These are phyloP conservation scores for Ceratobasidium sp. DNA, from an alignment of 1,284 basidiomycete genomes.

Conservation along the genomic window DNA sequence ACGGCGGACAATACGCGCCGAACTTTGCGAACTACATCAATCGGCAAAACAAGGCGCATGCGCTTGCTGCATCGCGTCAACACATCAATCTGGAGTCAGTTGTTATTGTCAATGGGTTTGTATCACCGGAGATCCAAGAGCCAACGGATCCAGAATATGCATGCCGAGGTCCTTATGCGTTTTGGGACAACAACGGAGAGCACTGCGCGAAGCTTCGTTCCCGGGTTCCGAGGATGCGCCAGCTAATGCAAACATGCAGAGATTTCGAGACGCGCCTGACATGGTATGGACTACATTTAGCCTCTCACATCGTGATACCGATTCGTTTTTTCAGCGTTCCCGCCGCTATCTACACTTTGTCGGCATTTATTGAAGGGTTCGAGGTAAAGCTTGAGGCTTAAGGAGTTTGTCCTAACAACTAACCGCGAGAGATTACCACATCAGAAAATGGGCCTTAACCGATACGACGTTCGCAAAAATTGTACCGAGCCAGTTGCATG, in stretches of 20 bases:
- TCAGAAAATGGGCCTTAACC: slow-evolving; percentile 10
- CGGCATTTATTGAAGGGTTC: slow-evolving; percentile 16
- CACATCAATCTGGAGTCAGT: slow-evolving; percentile 39
- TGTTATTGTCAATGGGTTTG: slow-evolving; percentile 29
- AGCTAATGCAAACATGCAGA: slow-evolving; percentile 18
- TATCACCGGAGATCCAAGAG: neutral
- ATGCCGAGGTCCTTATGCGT: slow-evolving; percentile 34
- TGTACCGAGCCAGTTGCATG: slow-evolving; percentile 5
- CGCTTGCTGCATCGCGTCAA: neutral
- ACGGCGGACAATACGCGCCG: slow-evolving; percentile 72
- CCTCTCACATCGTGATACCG: neutral
- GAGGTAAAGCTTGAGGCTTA: slow-evolving; percentile 4
- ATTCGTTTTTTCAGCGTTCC: slow-evolving; percentile 8
- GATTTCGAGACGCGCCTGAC: slow-evolving; percentile 35
- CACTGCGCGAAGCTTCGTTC: slow-evolving; percentile 40
- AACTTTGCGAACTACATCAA: slow-evolving; percentile 71
- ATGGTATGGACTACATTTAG: slow-evolving; percentile 14
- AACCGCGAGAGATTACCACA: neutral
- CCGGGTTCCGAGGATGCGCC: slow-evolving; percentile 24
- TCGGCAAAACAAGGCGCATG: slow-evolving; percentile 64
- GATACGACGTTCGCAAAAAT: slow-evolving; percentile 30
- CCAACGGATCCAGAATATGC: slow-evolving; percentile 37
- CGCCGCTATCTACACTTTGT: slow-evolving; percentile 16
- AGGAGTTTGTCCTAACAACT: neutral
- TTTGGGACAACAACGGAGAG: slow-evolving; percentile 38